Evolutionary conservation across 805 yeast genomes (phyloP).

Genomic region (Saccharomycopsis schoenii): DNA sequence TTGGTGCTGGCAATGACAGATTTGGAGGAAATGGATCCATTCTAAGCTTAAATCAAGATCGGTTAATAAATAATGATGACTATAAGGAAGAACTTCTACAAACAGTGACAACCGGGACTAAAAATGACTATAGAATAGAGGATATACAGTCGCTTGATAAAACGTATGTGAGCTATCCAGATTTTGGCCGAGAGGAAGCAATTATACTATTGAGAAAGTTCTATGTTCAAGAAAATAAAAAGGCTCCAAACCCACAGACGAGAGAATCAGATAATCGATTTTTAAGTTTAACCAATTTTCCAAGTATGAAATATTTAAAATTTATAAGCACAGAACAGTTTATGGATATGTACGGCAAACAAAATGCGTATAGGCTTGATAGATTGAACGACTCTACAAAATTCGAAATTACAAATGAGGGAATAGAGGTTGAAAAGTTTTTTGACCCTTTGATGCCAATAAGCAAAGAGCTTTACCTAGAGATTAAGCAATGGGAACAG

Average conservation of each 20-base stretch:
- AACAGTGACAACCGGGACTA: neutral
- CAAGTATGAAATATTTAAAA: conserved; percentile 44
- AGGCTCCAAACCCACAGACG: conserved; percentile 72
- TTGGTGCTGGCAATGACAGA: conserved; percentile 90
- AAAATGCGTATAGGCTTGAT: conserved; percentile 3
- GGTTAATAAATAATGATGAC: conserved; percentile 18
- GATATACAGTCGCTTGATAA: conserved; percentile 20
- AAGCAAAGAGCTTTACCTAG: neutral
- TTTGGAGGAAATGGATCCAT: conserved; percentile 97
- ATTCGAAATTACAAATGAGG: conserved; percentile 6
- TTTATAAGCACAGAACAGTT: conserved; percentile 48
- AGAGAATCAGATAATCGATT: conserved; percentile 51
- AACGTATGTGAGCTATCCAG: conserved; percentile 59
- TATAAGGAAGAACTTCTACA: conserved; percentile 12
- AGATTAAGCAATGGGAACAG: conserved; percentile 10
- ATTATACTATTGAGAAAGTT: conserved; percentile 71
- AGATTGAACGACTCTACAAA: neutral
- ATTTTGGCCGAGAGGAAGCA: conserved; percentile 72
- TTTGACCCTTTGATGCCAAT: conserved; percentile 17
- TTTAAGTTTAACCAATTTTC: conserved; percentile 47
- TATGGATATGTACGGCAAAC: conserved; percentile 36
- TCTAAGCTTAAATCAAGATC: conserved; percentile 43
- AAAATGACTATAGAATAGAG: conserved; percentile 16
- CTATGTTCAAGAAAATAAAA: conserved; percentile 74
- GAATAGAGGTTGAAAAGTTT: conserved; percentile 14